Evolutionary conservation across 78 protist genomes (phyloP), one percentile per base, ranked within the genome.

Genomic region (Dictyostelium firmibasis): DNA sequence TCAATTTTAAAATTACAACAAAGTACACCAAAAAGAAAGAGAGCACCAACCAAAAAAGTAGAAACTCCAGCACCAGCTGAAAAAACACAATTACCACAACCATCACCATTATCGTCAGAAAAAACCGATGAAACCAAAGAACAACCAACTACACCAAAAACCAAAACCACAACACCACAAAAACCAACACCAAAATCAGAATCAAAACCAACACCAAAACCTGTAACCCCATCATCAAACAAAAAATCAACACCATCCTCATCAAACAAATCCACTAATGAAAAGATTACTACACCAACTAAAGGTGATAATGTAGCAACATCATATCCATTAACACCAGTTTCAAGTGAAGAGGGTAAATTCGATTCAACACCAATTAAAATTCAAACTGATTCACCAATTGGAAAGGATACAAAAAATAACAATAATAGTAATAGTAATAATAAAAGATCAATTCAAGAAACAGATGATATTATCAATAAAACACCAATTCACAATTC

Each of bases 401-500:
- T 33, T 75, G 67, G 27, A 57, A 57, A 25, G 4, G 29, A 81
- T 47, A 41, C 18, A 4, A 35, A 75, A 6, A n/a, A 11, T 10
- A 29, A 9, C n/a, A 35, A 8, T 2, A 74, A 35, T 44, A 18
- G 13, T 18, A 29, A 60, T 11, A 14, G 10, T 25, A 62, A 57
- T 31, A 81, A 43, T 13, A 47, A n/a, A 47, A 47, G 31, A 20
- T 20, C 69, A 79, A 38, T 16, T 14, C 57, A 44, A 79, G 36
- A 27, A 4, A 57, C 64, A 79, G 43, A 74, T 33, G 81, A 74
- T 35, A 18, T 74, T 14, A 41, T 41, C 27, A 36, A 78, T n/a
- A 78, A 78, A 78, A 81, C 85, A 47, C 85, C 85, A 81, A 53
- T 81, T 81, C 50, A 78, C 41, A 14, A 23, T 14, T 10, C 29